These are phyloP conservation scores for Ogataea neopini DNA, from an alignment of 805 yeast species.

Conservation along the genomic window DNA sequence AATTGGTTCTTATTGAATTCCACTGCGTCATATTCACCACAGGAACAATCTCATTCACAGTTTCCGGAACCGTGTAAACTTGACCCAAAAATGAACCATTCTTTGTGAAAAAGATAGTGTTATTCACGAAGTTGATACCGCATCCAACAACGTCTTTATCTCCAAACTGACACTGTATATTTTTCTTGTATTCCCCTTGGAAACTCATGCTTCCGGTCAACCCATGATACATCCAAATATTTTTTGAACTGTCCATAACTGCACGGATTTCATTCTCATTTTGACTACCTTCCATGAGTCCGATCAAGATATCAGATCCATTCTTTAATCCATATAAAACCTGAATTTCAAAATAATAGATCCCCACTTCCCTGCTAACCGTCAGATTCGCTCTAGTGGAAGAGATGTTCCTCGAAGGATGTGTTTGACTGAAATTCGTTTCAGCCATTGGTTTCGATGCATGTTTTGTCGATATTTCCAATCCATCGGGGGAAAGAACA, in stretches of 20 bases:
- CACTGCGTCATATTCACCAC: slow-evolving; percentile 46
- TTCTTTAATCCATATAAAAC: slow-evolving; percentile 36
- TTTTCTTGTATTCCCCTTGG: slow-evolving; percentile 1
- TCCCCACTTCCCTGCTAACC: slow-evolving; percentile 43
- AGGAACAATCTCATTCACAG: slow-evolving; percentile 42
- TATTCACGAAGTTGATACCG: slow-evolving; percentile 70
- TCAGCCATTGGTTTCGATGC: slow-evolving; percentile 16
- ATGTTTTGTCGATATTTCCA: slow-evolving; percentile 28
- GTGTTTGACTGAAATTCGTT: slow-evolving; percentile 10
- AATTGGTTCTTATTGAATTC: slow-evolving; percentile 50
- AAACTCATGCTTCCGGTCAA: slow-evolving; percentile 3
- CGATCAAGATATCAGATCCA: slow-evolving; percentile 46
- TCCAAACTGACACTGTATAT: slow-evolving; percentile 42
- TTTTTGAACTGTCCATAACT: slow-evolving; percentile 5
- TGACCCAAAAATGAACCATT: slow-evolving; percentile 69
- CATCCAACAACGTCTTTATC: slow-evolving; percentile 74
- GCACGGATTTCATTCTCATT: slow-evolving; percentile 2
- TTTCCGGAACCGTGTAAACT: slow-evolving; percentile 48
- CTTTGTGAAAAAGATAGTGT: slow-evolving; percentile 71
- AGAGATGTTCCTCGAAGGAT: slow-evolving; percentile 17
- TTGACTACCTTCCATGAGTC: slow-evolving; percentile 40
- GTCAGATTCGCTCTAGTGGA: slow-evolving; percentile 36
- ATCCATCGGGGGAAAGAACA: slow-evolving; percentile 25
- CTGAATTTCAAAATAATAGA: slow-evolving; percentile 54
- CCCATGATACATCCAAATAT: slow-evolving; percentile 6